Conservation (phyloP, 768 basidiomycete genomes). For the Lactarius tabidus region DNA sequence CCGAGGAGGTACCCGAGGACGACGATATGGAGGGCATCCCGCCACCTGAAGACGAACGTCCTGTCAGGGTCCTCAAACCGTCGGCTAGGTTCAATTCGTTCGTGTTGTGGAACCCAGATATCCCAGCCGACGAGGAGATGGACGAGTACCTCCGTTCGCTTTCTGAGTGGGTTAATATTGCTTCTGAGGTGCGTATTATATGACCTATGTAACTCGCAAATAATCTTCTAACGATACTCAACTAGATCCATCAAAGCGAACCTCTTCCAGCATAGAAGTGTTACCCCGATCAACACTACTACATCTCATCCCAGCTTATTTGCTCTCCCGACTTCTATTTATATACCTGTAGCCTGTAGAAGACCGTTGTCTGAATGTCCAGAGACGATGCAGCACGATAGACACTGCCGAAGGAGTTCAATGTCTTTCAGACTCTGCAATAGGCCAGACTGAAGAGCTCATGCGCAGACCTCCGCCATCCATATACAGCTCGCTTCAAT, state of each 20-base stretch:
- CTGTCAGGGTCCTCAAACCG: constrained; percentile 41
- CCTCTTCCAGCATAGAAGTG: not conserved
- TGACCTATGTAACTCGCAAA: too few species aligned
- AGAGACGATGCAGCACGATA: too few species aligned
- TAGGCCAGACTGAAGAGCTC: not conserved
- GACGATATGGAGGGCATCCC: constrained; percentile 24
- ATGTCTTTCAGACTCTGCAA: not conserved
- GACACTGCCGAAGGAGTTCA: not conserved
- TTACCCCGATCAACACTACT: not conserved
- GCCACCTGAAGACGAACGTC: constrained; percentile 25
- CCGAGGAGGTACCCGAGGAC: constrained; percentile 24
- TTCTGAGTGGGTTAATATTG: constrained; percentile 65
- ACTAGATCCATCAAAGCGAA: constrained; percentile 13
- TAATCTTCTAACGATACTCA: not conserved
- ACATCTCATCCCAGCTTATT: not conserved
- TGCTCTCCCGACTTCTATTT: not conserved
- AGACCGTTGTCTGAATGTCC: not conserved
- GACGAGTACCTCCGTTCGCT: constrained; percentile 72
- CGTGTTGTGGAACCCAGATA: constrained; percentile 74
- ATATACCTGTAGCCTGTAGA: not conserved
- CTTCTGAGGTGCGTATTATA: constrained; percentile 49
- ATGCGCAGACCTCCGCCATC: not conserved
- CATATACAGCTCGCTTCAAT: not conserved
- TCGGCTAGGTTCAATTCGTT: constrained; percentile 59
- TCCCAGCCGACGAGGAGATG: constrained; percentile 58